Evolutionary conservation across 176 grass and related monocot species (phyloP).

Genomic region (Raddia distichophylla): DNA sequence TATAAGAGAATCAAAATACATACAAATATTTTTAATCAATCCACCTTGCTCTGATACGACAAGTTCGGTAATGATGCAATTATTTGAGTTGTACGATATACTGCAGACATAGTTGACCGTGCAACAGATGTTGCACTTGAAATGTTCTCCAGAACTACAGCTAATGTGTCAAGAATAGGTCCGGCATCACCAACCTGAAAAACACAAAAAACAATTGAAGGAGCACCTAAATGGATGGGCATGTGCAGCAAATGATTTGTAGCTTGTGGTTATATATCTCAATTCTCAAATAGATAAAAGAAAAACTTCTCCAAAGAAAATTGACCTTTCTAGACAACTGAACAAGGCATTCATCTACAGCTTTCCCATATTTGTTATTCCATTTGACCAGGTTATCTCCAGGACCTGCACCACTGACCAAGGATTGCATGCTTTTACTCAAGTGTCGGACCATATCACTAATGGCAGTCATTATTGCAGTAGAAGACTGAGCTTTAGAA

Average conservation of each 20-base stretch:
- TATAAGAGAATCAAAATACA: constrained; percentile 22
- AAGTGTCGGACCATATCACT: constrained; percentile 87
- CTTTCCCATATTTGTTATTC: constrained; percentile 65
- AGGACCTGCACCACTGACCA: constrained; percentile 30
- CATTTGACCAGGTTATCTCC: constrained; percentile 52
- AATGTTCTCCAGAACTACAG: constrained; percentile 83
- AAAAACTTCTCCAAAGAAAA: constrained; percentile 28
- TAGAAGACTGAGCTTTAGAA: constrained; percentile 78
- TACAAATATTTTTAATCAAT: constrained; percentile 31
- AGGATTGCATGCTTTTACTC: constrained; percentile 78
- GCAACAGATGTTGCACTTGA: constrained; percentile 62
- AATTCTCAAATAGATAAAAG: background rate
- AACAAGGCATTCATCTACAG: constrained; percentile 78
- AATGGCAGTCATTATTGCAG: constrained; percentile 74
- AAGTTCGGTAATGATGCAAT: constrained; percentile 83
- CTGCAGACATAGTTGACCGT: constrained; percentile 75
- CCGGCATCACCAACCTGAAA: constrained; percentile 90
- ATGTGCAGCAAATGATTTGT: constrained; percentile 10
- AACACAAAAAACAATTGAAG: constrained; percentile 30
- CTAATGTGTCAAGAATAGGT: constrained; percentile 89
- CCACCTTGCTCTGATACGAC: constrained; percentile 78
- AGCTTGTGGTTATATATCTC: constrained; percentile 26
- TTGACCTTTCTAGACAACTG: constrained; percentile 82
- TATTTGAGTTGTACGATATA: constrained; percentile 89
- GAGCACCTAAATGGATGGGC: background rate